A percentile compares a stretch with the other conserved stretches of the same genome.
Evolutionary conservation across 768 basidiomycete genomes (phyloP).

Genomic region (Mycena metata): DNA sequence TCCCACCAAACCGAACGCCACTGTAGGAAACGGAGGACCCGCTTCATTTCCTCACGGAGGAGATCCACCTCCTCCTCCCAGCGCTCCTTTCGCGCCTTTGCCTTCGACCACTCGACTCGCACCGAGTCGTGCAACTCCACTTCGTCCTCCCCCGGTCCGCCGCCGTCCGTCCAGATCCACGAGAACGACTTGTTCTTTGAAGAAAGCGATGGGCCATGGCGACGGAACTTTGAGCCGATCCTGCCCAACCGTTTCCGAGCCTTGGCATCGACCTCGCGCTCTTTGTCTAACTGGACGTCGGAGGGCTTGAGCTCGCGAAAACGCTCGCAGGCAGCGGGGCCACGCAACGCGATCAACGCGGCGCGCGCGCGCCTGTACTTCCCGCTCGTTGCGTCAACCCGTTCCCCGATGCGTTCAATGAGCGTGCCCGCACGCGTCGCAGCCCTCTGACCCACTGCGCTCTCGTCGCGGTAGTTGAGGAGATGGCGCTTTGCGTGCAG

Average conservation of each 20-base stretch:
- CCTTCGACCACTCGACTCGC: slow-evolving; percentile 42
- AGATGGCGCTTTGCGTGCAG: slow-evolving; percentile 29
- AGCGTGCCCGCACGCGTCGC: too few species aligned
- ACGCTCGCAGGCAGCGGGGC: neutral
- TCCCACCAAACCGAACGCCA: slow-evolving; percentile 12
- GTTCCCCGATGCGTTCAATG: too few species aligned
- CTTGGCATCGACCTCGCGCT: slow-evolving; percentile 19
- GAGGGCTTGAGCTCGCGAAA: neutral
- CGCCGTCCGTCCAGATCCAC: slow-evolving; percentile 31
- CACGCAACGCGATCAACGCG: neutral
- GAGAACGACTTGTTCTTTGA: slow-evolving; percentile 12
- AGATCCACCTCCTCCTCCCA: slow-evolving; percentile 43
- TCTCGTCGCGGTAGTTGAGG: slow-evolving; percentile 15
- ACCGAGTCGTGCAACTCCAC: slow-evolving; percentile 25
- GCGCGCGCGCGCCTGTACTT: too few species aligned
- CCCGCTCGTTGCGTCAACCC: too few species aligned
- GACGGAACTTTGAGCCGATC: neutral
- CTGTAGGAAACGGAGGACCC: slow-evolving; percentile 5
- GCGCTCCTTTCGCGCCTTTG: slow-evolving; percentile 5
- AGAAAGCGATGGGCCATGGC: neutral
- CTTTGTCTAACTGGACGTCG: slow-evolving; percentile 17
- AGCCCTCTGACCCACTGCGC: slow-evolving; percentile 14
- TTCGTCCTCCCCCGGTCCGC: slow-evolving; percentile 20
- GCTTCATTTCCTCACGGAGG: slow-evolving; percentile 40
- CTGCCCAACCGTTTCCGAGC: slow-evolving; percentile 6